A percentile compares a stretch with the other conserved stretches of the same genome.
Conservation (phyloP, 2,329 filamentous ascomycete genomes). For the Fusarium temperatum region DNA sequence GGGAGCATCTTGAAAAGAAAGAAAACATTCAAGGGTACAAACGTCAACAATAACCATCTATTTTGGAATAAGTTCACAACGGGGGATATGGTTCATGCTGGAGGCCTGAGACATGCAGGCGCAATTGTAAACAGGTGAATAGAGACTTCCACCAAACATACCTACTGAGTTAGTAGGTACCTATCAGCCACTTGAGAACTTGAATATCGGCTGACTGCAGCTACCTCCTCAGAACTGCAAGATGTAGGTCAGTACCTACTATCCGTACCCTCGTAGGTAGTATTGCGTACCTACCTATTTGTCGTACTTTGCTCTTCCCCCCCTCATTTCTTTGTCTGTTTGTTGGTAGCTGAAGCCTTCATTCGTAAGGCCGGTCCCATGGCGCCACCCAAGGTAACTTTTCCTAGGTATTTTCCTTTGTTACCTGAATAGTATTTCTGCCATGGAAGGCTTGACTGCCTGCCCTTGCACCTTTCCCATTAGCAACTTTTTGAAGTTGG, state of each 20-base stretch:
- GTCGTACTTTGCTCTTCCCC: background rate
- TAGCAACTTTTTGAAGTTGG: background rate
- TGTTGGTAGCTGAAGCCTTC: background rate
- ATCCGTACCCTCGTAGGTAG: background rate
- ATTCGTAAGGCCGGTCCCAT: background rate
- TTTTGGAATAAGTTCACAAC: background rate
- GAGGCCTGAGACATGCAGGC: background rate
- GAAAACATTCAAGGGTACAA: background rate
- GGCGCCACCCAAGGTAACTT: background rate
- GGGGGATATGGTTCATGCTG: background rate
- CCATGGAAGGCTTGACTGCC: background rate
- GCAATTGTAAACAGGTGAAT: background rate
- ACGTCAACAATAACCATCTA: background rate
- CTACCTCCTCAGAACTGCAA: background rate
- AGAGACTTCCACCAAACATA: background rate
- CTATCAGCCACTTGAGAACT: background rate
- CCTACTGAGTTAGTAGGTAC: too few relatives aligned
- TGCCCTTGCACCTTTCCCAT: background rate
- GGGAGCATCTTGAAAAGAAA: background rate
- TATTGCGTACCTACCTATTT: background rate
- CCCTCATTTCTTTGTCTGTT: conserved; percentile 9
- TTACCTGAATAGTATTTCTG: background rate
- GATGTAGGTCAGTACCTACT: background rate
- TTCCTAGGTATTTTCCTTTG: background rate
- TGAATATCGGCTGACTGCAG: conserved; percentile 22